Evolutionary conservation across 1,139 yeast genomes (phyloP).

Genomic region (Scheffersomyces cryptocercus): DNA sequence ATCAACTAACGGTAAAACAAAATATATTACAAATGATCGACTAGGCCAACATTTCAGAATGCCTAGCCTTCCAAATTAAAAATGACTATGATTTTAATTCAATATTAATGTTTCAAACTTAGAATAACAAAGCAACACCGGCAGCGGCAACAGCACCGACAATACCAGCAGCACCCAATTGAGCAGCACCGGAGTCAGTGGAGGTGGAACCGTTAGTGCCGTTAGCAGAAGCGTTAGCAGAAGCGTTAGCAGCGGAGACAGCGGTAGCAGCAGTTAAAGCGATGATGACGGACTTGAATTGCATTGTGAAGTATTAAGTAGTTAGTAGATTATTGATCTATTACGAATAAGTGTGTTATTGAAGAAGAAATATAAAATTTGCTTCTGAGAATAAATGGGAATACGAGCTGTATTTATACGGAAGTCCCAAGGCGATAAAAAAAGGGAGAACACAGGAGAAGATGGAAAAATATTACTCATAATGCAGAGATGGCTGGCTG

Average conservation of each 20-base stretch:
- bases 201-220: conserved; percentile 21
- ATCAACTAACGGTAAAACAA: background rate
- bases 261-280: conserved; percentile 46
- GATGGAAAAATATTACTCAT: background rate
- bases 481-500: conserved; percentile 1
- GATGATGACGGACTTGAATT: conserved; percentile 44
- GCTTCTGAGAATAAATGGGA: conserved; percentile 2
- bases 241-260: conserved; percentile 42
- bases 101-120: conserved; percentile 5
- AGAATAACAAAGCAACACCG: conserved; percentile 19
- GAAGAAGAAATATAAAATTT: no score
- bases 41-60: no score
- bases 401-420: conserved; percentile 10
- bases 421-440: background rate
- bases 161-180: conserved; percentile 14
- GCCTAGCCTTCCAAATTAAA: no score
- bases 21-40: background rate
- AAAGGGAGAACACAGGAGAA: background rate
- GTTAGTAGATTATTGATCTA: conserved; percentile 2
- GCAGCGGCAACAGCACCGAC: conserved; percentile 19
- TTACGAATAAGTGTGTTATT: no score
- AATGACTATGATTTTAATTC: background rate
- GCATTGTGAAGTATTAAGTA: conserved; percentile 29
- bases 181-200: conserved; percentile 17
- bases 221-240: conserved; percentile 28